These are phyloP conservation scores for Chondrus crispus DNA, from an alignment of 23 red algal species.

Conservation along the genomic window DNA sequence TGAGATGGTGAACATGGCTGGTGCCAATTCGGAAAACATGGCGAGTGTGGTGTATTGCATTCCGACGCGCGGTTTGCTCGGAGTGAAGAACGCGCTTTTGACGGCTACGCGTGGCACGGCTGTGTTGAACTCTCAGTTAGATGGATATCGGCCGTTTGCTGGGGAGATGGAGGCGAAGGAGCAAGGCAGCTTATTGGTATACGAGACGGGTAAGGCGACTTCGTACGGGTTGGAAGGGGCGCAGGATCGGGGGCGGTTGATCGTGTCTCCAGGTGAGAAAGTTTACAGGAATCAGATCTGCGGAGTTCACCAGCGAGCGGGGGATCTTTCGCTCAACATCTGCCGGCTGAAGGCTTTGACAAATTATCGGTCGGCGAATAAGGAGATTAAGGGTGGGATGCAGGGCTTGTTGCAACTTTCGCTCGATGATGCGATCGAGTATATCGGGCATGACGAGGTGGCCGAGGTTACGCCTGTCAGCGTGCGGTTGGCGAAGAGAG, in stretches of 20 bases:
- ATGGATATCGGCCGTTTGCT: constrained; percentile 70
- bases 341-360: constrained; percentile 85
- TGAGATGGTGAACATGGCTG: constrained; percentile 87
- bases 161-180: constrained; percentile 75
- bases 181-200: constrained; percentile 71
- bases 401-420: constrained; percentile 76
- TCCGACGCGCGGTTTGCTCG: constrained; percentile 89
- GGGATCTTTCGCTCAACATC: constrained; percentile 77
- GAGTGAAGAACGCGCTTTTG: constrained; percentile 87
- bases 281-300: constrained; percentile 92
- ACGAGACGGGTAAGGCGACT: constrained; percentile 83
- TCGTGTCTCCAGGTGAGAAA: constrained; percentile 68
- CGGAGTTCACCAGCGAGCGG: constrained; percentile 73
- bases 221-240: constrained; percentile 76
- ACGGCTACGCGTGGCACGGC: constrained; percentile 84
- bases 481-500: constrained; percentile 60
- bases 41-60: constrained; percentile 60
- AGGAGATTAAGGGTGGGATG: constrained; percentile 66
- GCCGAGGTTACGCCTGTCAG: constrained; percentile 80
- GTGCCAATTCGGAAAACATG: constrained; percentile 63
- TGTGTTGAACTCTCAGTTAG: constrained; percentile 80
- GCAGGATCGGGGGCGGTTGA: constrained; percentile 73
- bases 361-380: constrained; percentile 71
- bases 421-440: constrained; percentile 86
- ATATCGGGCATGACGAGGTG: constrained; percentile 83